Conservation (phyloP, 768 basidiomycete species). For the Tulasnella sp. region DNA sequence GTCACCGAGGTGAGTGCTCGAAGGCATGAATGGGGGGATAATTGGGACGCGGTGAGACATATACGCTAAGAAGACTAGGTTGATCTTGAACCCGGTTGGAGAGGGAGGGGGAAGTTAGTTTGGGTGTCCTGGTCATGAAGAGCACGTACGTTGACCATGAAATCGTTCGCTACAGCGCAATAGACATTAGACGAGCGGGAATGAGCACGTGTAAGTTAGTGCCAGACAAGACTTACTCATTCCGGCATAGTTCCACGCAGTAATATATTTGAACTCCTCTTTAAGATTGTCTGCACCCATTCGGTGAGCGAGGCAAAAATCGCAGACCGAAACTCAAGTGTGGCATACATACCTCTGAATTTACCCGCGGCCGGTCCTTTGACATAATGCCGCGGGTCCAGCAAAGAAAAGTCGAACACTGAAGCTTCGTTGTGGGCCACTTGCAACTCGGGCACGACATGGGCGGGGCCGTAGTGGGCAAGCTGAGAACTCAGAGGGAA, state of each 20-base stretch:
- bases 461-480: neutral
- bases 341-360: constrained; percentile 5
- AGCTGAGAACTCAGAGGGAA: neutral
- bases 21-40: constrained; percentile 2
- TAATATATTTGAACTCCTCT: constrained; percentile 1
- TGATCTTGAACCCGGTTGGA: neutral
- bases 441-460: neutral
- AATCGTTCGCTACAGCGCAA: constrained; percentile 15
- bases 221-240: constrained; percentile 5
- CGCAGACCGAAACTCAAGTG: too few species aligned
- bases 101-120: neutral
- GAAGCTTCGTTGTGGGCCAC: neutral
- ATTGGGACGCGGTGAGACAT: constrained; percentile 17
- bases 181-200: neutral
- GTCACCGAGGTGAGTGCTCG: neutral
- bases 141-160: constrained; percentile 15
- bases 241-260: constrained; percentile 20
- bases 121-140: neutral
- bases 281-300: constrained; percentile 9
- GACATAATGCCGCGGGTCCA: constrained; percentile 1
- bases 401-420: neutral
- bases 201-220: neutral
- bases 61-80: neutral
- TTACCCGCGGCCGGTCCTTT: neutral
- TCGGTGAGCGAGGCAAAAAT: neutral